These are phyloP conservation scores for Polysphondylium violaceum DNA, from an alignment of 78 protist genomes.

Conservation along the genomic window DNA sequence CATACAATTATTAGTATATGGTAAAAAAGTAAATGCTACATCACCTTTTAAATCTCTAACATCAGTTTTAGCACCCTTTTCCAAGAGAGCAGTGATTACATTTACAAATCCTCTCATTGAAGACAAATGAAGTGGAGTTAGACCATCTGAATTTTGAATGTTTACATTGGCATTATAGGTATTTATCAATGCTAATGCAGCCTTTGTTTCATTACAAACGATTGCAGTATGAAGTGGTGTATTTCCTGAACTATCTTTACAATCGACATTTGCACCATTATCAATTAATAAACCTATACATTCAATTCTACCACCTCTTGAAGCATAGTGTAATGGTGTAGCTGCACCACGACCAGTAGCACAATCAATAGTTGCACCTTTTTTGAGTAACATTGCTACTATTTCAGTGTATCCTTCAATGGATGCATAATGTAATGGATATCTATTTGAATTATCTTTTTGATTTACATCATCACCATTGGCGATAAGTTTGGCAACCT, in stretches of 20 bases:
- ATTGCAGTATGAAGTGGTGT: conserved; percentile 58
- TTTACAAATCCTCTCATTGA: conserved; percentile 3
- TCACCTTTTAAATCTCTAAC: conserved; percentile 42
- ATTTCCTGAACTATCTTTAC: conserved; percentile 19
- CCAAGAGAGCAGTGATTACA: neutral
- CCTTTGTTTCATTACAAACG: neutral
- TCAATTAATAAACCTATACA: conserved; percentile 43
- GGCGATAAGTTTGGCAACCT: conserved; percentile 1
- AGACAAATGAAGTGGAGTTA: conserved; percentile 29
- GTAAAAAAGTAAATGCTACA: conserved; percentile 6
- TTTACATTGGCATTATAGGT: conserved; percentile 29
- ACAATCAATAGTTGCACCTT: conserved; percentile 47
- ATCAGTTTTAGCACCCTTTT: conserved; percentile 56
- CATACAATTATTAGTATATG: neutral
- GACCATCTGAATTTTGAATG: conserved; percentile 34
- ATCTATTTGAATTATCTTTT: conserved; percentile 29
- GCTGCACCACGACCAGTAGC: conserved; percentile 61
- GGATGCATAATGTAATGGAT: conserved; percentile 56
- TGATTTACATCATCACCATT: conserved; percentile 46
- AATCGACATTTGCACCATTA: conserved; percentile 48
- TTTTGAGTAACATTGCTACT: conserved; percentile 44
- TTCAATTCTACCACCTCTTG: conserved; percentile 28
- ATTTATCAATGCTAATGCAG: conserved; percentile 46
- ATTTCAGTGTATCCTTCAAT: conserved; percentile 52
- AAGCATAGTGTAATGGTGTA: conserved; percentile 67